Percentiles rank a stretch among this genome's conserved stretches.
These are phyloP conservation scores for Betula pendula DNA, from an alignment of 306 rosid species.

Conservation along the genomic window DNA sequence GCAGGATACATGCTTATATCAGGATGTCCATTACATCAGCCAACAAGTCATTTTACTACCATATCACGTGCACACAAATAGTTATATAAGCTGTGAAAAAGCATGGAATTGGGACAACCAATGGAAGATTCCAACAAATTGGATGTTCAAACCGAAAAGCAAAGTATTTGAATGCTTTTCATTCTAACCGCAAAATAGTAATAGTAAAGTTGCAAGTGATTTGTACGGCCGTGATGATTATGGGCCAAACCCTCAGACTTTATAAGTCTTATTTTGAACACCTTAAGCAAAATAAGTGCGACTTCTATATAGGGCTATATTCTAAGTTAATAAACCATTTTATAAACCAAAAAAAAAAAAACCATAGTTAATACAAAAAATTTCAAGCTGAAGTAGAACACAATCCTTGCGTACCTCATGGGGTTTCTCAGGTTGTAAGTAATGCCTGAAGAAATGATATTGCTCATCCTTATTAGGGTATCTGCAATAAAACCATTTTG, in stretches of 20 bases:
- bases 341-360: not conserved
- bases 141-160: not conserved
- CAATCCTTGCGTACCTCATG: constrained; percentile 48
- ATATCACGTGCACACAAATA: not conserved
- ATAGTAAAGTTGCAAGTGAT: not conserved
- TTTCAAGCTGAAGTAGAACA: constrained; percentile 20
- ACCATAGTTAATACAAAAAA: not conserved
- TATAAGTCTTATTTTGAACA: not conserved
- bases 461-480: constrained; percentile 77
- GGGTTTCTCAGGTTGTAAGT: constrained; percentile 73
- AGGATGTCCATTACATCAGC: not conserved
- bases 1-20: not conserved
- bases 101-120: not conserved
- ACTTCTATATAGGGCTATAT: not conserved
- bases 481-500: constrained; percentile 43
- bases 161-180: not conserved
- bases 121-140: not conserved
- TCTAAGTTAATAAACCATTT: not conserved
- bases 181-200: not conserved
- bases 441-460: constrained; percentile 81
- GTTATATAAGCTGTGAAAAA: not conserved
- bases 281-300: not conserved
- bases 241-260: not conserved
- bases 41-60: not conserved
- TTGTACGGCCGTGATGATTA: not conserved